phyloP scores from a whole-genome alignment of 2,329 filamentous ascomycete genomes.

The Xylariaceae sp. region DNA sequence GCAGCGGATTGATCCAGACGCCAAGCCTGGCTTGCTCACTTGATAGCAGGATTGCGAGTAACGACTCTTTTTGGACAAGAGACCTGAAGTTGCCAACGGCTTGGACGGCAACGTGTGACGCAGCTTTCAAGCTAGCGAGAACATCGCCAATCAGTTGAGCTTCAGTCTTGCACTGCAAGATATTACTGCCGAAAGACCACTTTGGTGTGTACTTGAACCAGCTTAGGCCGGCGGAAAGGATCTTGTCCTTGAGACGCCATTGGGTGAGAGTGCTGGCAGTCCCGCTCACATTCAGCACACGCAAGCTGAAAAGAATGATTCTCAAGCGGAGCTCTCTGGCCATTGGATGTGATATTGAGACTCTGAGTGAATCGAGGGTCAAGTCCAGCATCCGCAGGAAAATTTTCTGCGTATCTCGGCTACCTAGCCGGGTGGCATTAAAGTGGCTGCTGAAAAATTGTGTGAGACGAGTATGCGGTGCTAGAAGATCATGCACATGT shows the following conservation, averaged over 20 bases:
- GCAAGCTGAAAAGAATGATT: constrained; percentile 73
- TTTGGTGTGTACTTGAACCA: constrained; percentile 82
- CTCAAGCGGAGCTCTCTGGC: constrained; percentile 89
- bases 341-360: constrained; percentile 71
- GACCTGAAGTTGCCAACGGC: constrained; percentile 51
- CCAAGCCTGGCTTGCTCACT: constrained; percentile 76
- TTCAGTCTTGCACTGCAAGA: constrained; percentile 89
- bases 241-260: constrained; percentile 81
- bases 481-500: constrained; percentile 70
- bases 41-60: constrained; percentile 73
- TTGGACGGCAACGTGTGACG: constrained; percentile 52
- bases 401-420: constrained; percentile 68
- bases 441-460: constrained; percentile 94
- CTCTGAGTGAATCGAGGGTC: constrained; percentile 67
- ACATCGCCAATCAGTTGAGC: constrained; percentile 74
- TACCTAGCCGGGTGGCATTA: constrained; percentile 83
- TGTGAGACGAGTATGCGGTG: constrained; percentile 76
- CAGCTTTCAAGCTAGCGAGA: constrained; percentile 54
- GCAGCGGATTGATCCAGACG: constrained; percentile 84
- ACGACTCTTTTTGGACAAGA: constrained; percentile 69
- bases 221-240: constrained; percentile 74
- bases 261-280: constrained; percentile 56
- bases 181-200: constrained; percentile 95
- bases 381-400: constrained; percentile 75
- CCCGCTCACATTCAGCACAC: constrained; percentile 66